Conservation (phyloP, 2,329 filamentous ascomycete species). For the Reticulascus tulasneorum region DNA sequence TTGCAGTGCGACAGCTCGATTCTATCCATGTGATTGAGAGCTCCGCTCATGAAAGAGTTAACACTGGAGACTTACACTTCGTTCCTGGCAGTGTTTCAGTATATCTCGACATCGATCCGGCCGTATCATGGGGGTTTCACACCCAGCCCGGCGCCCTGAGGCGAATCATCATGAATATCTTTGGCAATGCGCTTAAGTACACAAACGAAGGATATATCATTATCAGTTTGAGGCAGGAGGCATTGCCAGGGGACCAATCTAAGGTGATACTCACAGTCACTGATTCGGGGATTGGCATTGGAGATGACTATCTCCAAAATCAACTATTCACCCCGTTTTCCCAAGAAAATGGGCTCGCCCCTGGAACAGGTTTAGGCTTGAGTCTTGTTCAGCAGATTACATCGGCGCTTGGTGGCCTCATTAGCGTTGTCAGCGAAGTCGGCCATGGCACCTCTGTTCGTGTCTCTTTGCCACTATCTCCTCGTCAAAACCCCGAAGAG, state of each 20-base stretch:
- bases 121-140: constrained; percentile 45
- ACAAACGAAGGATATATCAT: constrained; percentile 41
- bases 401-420: constrained; percentile 49
- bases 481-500: constrained; percentile 7
- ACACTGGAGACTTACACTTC: background rate
- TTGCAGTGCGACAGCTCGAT: constrained; percentile 6
- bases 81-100: constrained; percentile 25
- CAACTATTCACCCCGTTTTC: constrained; percentile 57
- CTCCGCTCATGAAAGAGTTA: background rate
- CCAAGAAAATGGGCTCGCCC: constrained; percentile 55
- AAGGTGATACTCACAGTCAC: constrained; percentile 40
- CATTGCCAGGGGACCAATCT: constrained; percentile 12
- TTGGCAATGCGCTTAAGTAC: constrained; percentile 52
- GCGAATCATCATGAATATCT: constrained; percentile 52
- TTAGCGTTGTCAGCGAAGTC: constrained; percentile 49
- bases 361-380: constrained; percentile 57
- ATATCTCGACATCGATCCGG: constrained; percentile 45
- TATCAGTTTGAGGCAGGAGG: constrained; percentile 24
- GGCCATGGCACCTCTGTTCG: constrained; percentile 50
- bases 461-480: constrained; percentile 37
- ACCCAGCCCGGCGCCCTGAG: constrained; percentile 47
- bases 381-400: constrained; percentile 57
- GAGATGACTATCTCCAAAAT: constrained; percentile 52
- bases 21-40: constrained; percentile 6
- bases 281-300: constrained; percentile 62